A percentile compares a stretch with the other conserved stretches of the same genome.
phyloP scores from a whole-genome alignment of 495 filamentous ascomycete genomes.

The Penicillium coffeae region DNA sequence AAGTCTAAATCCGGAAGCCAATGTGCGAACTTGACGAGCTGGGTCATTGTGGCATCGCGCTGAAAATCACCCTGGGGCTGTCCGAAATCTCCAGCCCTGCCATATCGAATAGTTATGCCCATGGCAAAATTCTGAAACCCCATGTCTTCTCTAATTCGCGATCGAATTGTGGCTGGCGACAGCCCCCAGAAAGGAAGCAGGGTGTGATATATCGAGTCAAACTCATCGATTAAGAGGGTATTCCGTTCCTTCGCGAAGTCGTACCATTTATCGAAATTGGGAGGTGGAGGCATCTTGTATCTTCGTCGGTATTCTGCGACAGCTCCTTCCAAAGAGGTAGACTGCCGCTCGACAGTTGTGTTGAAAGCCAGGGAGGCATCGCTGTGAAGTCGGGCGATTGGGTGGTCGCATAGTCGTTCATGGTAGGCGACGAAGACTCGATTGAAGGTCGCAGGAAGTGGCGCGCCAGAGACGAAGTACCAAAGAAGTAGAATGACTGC shows the following conservation, averaged over 20 bases:
- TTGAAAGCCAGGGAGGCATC: slow-evolving; percentile 6
- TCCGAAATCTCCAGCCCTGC: neutral
- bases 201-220: slow-evolving; percentile 49
- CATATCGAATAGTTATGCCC: slow-evolving; percentile 9
- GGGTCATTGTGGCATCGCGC: slow-evolving; percentile 5
- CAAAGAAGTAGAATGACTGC: neutral
- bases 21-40: slow-evolving; percentile 3
- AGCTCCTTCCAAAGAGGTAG: slow-evolving; percentile 5
- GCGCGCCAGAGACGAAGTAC: neutral
- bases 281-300: slow-evolving; percentile 54
- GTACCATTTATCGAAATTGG: slow-evolving; percentile 65
- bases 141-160: slow-evolving; percentile 10
- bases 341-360: slow-evolving; percentile 3
- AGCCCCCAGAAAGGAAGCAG: slow-evolving; percentile 55
- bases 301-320: slow-evolving; percentile 50
- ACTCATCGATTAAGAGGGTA: slow-evolving; percentile 60
- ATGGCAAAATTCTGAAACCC: slow-evolving; percentile 5
- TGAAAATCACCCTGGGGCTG: slow-evolving; percentile 9
- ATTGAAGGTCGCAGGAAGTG: neutral
- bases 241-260: slow-evolving; percentile 52
- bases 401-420: slow-evolving; percentile 6
- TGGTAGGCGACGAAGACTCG: neutral
- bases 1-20: slow-evolving; percentile 70
- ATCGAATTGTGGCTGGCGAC: slow-evolving; percentile 5
- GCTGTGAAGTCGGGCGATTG: slow-evolving; percentile 3